Evolutionary conservation across 495 filamentous ascomycete genomes (phyloP).

Genomic region (Ramalina peruviana): DNA sequence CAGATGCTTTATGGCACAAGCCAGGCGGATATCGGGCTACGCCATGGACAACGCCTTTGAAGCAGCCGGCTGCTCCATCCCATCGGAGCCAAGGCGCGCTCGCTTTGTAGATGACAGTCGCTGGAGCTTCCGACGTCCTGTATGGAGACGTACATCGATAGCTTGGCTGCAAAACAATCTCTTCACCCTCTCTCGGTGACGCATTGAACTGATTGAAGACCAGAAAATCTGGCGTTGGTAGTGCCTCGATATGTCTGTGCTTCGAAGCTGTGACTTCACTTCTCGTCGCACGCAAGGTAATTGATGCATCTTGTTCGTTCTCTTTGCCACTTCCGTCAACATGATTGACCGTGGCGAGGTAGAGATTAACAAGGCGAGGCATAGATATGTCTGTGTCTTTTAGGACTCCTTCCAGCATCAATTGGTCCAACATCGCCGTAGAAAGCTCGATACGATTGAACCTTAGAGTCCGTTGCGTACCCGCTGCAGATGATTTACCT

Average conservation of each 20-base stretch:
- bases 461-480: background rate
- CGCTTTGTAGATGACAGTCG: constrained; percentile 4
- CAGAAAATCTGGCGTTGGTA: constrained; percentile 9
- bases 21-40: background rate
- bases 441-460: background rate
- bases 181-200: constrained; percentile 6
- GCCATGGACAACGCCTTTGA: constrained; percentile 9
- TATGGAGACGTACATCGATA: constrained; percentile 7
- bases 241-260: constrained; percentile 4
- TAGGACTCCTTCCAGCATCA: background rate
- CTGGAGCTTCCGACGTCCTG: background rate
- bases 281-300: background rate
- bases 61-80: constrained; percentile 6
- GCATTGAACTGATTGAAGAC: constrained; percentile 2
- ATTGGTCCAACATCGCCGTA: background rate
- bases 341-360: constrained; percentile 8
- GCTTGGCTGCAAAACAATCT: constrained; percentile 7
- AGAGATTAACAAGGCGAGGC: constrained; percentile 3
- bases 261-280: background rate
- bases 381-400: background rate
- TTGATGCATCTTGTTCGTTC: background rate
- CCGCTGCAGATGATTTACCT: background rate
- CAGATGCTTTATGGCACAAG: background rate
- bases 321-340: background rate
- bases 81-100: constrained; percentile 14